phyloP scores from a whole-genome alignment of 345 rosid genomes.

The Camelina sativa region DNA sequence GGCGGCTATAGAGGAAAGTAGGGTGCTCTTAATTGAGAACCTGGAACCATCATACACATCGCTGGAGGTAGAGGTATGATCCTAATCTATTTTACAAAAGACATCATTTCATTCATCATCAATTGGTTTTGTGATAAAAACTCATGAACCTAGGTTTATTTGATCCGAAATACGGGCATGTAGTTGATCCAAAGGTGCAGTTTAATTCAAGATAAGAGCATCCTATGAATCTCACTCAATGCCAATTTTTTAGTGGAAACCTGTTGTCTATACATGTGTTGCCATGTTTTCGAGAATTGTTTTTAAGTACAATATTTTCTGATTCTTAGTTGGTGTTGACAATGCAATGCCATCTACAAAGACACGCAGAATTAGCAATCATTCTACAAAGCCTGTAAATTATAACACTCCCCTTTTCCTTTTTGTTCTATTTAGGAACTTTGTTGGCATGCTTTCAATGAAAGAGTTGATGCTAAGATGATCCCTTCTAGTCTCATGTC shows the following conservation, averaged over 20 bases:
- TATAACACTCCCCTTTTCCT: constrained; percentile 19
- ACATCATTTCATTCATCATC: neutral
- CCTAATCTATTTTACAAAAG: neutral
- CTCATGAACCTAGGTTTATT: constrained; percentile 7
- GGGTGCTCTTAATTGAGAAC: constrained; percentile 54
- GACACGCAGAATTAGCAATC: neutral
- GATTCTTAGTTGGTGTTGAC: constrained; percentile 16
- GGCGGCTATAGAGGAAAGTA: constrained; percentile 45
- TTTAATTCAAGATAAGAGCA: neutral
- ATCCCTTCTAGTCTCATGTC: constrained; percentile 45
- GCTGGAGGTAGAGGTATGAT: constrained; percentile 61
- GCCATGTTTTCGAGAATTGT: constrained; percentile 4
- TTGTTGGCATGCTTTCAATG: constrained; percentile 54
- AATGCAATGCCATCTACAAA: constrained; percentile 11
- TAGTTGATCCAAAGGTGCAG: neutral
- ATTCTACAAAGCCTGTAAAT: constrained; percentile 10
- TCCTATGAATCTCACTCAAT: constrained; percentile 4
- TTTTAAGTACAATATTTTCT: neutral
- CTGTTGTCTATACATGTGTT: constrained; percentile 16
- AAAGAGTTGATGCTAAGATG: constrained; percentile 59
- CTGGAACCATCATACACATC: constrained; percentile 63
- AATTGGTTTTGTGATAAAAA: neutral
- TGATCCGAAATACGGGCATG: constrained; percentile 12
- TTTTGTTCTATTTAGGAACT: constrained; percentile 49
- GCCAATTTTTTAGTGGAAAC: constrained; percentile 3